A percentile compares a stretch with the other conserved stretches of the same genome.
These are phyloP conservation scores for Clathrospora elynae DNA, from an alignment of 2,329 filamentous ascomycete genomes.

Conservation along the genomic window DNA sequence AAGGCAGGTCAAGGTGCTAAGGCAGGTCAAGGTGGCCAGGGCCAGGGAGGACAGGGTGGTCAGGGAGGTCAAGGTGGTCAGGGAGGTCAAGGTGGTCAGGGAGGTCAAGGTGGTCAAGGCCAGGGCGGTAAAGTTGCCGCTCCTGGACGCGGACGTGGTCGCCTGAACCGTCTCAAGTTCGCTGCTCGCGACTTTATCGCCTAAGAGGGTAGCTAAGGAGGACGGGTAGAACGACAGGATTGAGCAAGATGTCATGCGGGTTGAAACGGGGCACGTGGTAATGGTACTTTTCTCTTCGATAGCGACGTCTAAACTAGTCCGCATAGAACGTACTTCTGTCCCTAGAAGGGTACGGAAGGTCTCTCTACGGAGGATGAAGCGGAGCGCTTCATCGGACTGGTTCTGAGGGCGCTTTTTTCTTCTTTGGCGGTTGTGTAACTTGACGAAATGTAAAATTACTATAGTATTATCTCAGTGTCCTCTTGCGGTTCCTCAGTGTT, in stretches of 20 bases:
- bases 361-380: constrained; percentile 44
- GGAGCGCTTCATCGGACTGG: constrained; percentile 43
- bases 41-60: constrained; percentile 9
- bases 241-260: constrained; percentile 5
- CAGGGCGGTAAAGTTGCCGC: constrained; percentile 12
- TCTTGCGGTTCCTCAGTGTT: no score
- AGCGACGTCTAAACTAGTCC: constrained; percentile 22
- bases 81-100: constrained; percentile 22
- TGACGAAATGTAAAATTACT: constrained; percentile 45
- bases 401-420: constrained; percentile 34
- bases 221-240: background rate
- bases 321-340: constrained; percentile 36
- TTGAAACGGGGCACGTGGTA: constrained; percentile 27
- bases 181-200: constrained; percentile 42
- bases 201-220: constrained; percentile 16
- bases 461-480: constrained; percentile 15
- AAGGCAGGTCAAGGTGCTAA: constrained; percentile 5
- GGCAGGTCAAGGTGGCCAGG: constrained; percentile 6
- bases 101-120: constrained; percentile 21
- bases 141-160: constrained; percentile 27
- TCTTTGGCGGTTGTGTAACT: constrained; percentile 25
- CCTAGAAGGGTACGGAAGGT: constrained; percentile 28
- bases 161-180: constrained; percentile 39
- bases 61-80: constrained; percentile 18
- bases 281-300: constrained; percentile 34